Conservation (phyloP, 768 basidiomycete genomes). For the Boletus patriciae region DNA sequence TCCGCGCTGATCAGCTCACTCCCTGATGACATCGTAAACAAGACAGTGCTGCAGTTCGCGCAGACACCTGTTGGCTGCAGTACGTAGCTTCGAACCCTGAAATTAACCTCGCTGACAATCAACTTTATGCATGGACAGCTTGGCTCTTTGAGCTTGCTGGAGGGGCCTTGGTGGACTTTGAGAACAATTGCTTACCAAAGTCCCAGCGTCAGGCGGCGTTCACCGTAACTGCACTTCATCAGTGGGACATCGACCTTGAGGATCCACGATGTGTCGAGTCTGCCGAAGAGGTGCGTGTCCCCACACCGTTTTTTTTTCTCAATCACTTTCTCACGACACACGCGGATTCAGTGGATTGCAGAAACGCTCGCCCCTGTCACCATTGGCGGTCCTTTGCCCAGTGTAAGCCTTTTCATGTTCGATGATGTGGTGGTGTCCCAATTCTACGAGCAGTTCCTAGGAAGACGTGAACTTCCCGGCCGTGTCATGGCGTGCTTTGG, state of each 20-base stretch:
- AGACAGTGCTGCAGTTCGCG: conserved; percentile 79
- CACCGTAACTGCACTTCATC: conserved; percentile 87
- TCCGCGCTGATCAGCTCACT: conserved; percentile 80
- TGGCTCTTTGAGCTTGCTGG: conserved; percentile 93
- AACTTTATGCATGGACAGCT: conserved; percentile 42
- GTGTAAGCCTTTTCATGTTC: conserved; percentile 51
- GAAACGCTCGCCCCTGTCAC: conserved; percentile 69
- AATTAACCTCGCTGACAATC: conserved; percentile 1
- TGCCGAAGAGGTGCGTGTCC: conserved; percentile 67
- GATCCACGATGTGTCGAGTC: conserved; percentile 80
- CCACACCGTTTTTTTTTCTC: neutral
- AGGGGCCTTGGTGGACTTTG: conserved; percentile 72
- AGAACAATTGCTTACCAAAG: conserved; percentile 73
- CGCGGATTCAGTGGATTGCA: conserved; percentile 65
- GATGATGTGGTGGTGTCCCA: conserved; percentile 17
- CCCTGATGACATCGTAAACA: conserved; percentile 81
- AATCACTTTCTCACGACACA: conserved; percentile 9
- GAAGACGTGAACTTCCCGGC: conserved; percentile 61
- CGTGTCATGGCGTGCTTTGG: conserved; percentile 71
- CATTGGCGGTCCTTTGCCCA: conserved; percentile 80
- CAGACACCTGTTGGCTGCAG: conserved; percentile 90
- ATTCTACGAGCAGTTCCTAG: conserved; percentile 60
- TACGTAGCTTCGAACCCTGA: conserved; percentile 41
- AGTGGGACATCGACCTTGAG: conserved; percentile 84
- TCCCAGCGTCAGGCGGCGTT: conserved; percentile 78